A percentile compares a stretch with the other conserved stretches of the same genome.
Evolutionary conservation across 2,329 filamentous ascomycete genomes (phyloP).

Genomic region (Bipolaris zeicola): DNA sequence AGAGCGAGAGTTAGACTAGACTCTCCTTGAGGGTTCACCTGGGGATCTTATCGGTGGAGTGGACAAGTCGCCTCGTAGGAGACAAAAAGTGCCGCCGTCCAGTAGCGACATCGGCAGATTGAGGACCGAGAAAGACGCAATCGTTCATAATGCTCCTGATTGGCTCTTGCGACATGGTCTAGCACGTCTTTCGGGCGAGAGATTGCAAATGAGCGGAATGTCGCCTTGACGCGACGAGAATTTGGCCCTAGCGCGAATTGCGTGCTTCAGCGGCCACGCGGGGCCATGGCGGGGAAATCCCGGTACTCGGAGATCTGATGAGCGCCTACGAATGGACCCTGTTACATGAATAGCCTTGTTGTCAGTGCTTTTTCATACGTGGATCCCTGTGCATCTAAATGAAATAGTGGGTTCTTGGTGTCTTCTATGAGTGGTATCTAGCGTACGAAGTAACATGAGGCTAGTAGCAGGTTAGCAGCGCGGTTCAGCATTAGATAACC

Average conservation of each 20-base stretch:
- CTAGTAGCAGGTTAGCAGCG: too few relatives aligned
- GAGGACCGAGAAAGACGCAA: constrained; percentile 35
- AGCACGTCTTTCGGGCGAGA: constrained; percentile 32
- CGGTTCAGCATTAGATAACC: too few relatives aligned
- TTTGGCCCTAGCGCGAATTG: constrained; percentile 37
- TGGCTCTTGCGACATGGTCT: constrained; percentile 27
- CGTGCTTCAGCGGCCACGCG: constrained; percentile 24
- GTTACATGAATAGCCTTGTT: neutral
- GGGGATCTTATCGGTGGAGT: constrained; percentile 16
- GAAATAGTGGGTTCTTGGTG: neutral
- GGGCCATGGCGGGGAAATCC: constrained; percentile 18
- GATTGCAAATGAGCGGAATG: constrained; percentile 30
- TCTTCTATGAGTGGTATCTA: neutral
- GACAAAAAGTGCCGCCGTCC: constrained; percentile 23
- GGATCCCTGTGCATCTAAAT: neutral
- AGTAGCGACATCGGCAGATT: constrained; percentile 38
- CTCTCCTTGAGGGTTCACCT: constrained; percentile 23
- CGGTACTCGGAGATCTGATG: constrained; percentile 31
- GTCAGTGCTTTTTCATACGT: neutral
- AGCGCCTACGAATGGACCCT: neutral
- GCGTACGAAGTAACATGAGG: neutral
- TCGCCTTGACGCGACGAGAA: constrained; percentile 35
- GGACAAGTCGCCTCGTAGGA: constrained; percentile 17
- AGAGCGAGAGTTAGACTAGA: constrained; percentile 15
- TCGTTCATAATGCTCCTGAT: constrained; percentile 31